Evolutionary conservation across 129 eudicot genomes (phyloP).

Genomic region (Flaveria trinervia): DNA sequence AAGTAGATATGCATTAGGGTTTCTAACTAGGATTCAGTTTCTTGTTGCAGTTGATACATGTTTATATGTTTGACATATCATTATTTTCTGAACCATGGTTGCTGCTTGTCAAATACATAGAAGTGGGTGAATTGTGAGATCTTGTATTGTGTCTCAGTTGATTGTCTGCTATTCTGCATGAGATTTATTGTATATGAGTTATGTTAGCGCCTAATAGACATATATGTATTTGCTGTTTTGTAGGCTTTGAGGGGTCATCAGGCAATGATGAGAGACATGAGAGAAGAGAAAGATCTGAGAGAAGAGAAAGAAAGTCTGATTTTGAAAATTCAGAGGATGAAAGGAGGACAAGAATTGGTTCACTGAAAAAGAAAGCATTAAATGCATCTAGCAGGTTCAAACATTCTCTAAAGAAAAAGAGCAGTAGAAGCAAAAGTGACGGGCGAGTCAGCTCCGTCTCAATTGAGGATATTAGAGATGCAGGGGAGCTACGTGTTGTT

Average conservation of each 20-base stretch:
- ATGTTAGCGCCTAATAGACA: background rate
- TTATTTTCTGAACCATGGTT: too few relatives aligned
- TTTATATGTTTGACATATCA: too few relatives aligned
- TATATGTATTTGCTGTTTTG: constrained; percentile 23
- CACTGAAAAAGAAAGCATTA: constrained; percentile 81
- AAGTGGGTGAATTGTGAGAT: too few relatives aligned
- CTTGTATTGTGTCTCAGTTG: too few relatives aligned
- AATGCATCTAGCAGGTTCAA: constrained; percentile 86
- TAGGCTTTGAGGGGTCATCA: constrained; percentile 89
- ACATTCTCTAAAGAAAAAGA: constrained; percentile 85
- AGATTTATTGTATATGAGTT: background rate
- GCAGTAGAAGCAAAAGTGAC: constrained; percentile 68
- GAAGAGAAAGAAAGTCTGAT: constrained; percentile 90
- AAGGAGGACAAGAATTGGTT: constrained; percentile 76
- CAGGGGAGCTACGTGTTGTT: constrained; percentile 68
- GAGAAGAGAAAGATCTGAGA: constrained; percentile 60
- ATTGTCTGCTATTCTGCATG: background rate
- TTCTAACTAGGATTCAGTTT: background rate
- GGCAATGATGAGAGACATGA: constrained; percentile 60
- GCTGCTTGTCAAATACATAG: too few relatives aligned
- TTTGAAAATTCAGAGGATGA: constrained; percentile 91
- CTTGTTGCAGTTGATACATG: background rate
- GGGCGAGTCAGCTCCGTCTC: constrained; percentile 81
- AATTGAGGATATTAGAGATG: constrained; percentile 88
- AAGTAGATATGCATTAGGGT: too few relatives aligned